Conservation (phyloP, 371 early-diverging fungal species). For the Lichtheimia hyalospora region DNA sequence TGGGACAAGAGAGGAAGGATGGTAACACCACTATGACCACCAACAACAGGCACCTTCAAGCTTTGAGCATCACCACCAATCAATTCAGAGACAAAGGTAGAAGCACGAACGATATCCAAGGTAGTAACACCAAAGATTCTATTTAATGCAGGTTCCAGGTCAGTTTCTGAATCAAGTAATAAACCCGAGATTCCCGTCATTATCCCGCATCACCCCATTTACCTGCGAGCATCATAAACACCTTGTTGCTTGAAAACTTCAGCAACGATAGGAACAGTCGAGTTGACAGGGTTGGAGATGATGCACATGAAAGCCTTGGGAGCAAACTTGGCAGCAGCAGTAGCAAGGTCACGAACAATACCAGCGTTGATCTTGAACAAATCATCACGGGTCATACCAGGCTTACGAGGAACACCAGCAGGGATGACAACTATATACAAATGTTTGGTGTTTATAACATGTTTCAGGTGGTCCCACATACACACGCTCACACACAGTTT, state of each 20-base stretch:
- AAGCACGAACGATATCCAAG: conserved; percentile 87
- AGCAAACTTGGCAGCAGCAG: conserved; percentile 72
- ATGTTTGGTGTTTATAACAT: conserved; percentile 1
- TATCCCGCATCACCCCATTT: conserved; percentile 17
- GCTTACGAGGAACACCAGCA: conserved; percentile 90
- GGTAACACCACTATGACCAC: conserved; percentile 92
- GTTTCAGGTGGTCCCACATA: neutral
- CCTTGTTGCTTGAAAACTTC: conserved; percentile 73
- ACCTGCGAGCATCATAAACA: conserved; percentile 88
- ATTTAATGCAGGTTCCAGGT: neutral
- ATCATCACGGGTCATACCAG: conserved; percentile 92
- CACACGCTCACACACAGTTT: neutral
- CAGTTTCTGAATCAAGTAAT: no score
- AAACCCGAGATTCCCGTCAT: no score
- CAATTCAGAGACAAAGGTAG: conserved; percentile 74
- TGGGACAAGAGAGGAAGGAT: conserved; percentile 84
- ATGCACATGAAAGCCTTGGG: conserved; percentile 83
- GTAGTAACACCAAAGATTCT: conserved; percentile 91
- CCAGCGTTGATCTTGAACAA: conserved; percentile 90
- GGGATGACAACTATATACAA: conserved; percentile 82
- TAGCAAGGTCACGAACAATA: conserved; percentile 79
- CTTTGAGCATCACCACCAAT: conserved; percentile 51
- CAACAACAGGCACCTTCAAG: conserved; percentile 79
- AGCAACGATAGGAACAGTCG: conserved; percentile 86
- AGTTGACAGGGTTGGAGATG: conserved; percentile 94